phyloP scores from a whole-genome alignment of 140 eudicot species.

The Artemisia princeps region DNA sequence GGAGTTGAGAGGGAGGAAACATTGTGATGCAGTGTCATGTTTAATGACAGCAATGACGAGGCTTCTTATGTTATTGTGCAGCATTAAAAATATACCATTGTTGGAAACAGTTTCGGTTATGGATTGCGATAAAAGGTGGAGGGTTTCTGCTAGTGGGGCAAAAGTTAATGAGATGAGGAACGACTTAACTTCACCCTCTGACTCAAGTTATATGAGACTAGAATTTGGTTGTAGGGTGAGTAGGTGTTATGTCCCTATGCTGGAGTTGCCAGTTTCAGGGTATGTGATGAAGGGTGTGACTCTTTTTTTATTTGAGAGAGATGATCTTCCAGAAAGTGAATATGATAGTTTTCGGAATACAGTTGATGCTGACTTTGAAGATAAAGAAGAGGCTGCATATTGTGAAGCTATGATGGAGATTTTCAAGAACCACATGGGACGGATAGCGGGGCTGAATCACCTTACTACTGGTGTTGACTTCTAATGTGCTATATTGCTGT shows the following conservation, averaged over 20 bases:
- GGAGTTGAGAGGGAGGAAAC: not conserved
- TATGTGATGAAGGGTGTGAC: not conserved
- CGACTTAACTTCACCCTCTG: not conserved
- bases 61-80: not conserved
- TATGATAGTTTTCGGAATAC: not conserved
- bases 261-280: not conserved
- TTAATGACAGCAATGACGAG: not conserved
- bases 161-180: not conserved
- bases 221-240: not conserved
- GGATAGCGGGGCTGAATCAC: not conserved
- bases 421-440: not conserved
- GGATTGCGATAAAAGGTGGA: not conserved
- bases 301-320: not conserved
- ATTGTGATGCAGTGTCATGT: not conserved
- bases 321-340: not conserved
- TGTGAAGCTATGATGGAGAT: not conserved
- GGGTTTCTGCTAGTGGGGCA: not conserved
- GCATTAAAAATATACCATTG: not conserved
- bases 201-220: not conserved
- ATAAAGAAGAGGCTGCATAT: constrained; percentile 8
- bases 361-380: not conserved
- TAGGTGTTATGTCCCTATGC: not conserved
- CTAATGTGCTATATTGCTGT: no score
- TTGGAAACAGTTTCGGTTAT: not conserved
- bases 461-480: no score